A percentile compares a stretch with the other conserved stretches of the same genome.
Evolutionary conservation across 441 rosid species (phyloP).

Genomic region (Aleurites moluccanus): DNA sequence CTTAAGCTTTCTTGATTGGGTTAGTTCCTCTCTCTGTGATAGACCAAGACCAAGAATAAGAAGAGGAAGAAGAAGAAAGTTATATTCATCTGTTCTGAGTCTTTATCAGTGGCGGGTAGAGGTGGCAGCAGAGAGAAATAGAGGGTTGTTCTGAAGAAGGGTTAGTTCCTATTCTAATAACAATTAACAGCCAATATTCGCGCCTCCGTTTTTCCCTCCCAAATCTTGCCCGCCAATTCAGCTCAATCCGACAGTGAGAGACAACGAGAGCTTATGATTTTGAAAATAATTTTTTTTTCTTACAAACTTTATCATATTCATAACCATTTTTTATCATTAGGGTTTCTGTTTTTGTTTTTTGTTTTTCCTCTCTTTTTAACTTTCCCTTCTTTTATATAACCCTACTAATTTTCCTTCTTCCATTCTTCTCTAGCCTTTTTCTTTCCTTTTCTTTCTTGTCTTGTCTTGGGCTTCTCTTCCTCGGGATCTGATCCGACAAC

Average conservation of each 20-base stretch:
- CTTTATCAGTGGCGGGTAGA: slow-evolving; percentile 60
- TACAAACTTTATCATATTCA: slow-evolving; percentile 9
- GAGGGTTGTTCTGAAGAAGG: not conserved
- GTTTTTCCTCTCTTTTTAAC: not conserved
- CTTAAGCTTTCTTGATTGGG: slow-evolving; percentile 26
- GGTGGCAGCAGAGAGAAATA: slow-evolving; percentile 24
- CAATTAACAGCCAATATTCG: slow-evolving; percentile 19
- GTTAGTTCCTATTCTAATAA: not conserved
- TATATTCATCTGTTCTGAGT: slow-evolving; percentile 18
- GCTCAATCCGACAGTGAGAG: slow-evolving; percentile 45
- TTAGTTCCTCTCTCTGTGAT: slow-evolving; percentile 10
- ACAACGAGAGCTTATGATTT: slow-evolving; percentile 40
- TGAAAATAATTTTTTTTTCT: slow-evolving; percentile 18
- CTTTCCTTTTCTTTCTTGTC: not conserved
- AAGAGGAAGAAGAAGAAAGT: slow-evolving; percentile 10
- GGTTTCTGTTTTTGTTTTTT: slow-evolving; percentile 15
- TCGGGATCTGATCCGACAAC: slow-evolving; percentile 53
- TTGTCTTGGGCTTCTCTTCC: slow-evolving; percentile 20
- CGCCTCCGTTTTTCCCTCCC: slow-evolving; percentile 46
- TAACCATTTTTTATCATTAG: slow-evolving; percentile 36
- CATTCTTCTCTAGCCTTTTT: slow-evolving; percentile 30
- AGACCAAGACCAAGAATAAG: not conserved
- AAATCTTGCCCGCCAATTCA: slow-evolving; percentile 62
- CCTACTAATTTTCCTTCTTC: slow-evolving; percentile 31
- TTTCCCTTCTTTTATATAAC: slow-evolving; percentile 39